Evolutionary conservation across 257 asterid species (phyloP).

Genomic region (Petunia secreta): DNA sequence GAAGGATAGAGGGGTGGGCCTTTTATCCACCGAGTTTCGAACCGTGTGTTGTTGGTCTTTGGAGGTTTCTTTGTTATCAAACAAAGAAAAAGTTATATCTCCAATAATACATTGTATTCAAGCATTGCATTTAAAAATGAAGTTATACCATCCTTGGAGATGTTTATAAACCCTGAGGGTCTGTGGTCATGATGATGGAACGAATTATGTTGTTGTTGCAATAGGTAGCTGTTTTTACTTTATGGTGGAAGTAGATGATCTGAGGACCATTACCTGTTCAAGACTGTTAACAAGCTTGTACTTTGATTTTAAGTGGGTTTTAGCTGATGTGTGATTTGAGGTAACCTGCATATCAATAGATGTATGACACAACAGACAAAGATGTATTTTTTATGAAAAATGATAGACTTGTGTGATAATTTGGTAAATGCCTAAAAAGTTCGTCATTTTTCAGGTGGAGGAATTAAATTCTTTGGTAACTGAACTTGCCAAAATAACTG

Average conservation of each 20-base stretch:
- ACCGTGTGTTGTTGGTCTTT: too few species aligned
- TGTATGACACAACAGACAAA: not conserved
- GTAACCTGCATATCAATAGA: not conserved
- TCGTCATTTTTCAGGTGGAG: slow-evolving; percentile 55
- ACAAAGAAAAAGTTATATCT: too few species aligned
- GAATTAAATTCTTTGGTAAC: slow-evolving; percentile 60
- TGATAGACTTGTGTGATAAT: slow-evolving; percentile 4
- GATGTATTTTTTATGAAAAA: not conserved
- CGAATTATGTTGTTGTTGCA: not conserved
- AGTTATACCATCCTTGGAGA: not conserved
- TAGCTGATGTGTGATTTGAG: not conserved
- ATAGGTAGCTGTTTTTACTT: not conserved
- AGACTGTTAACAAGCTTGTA: not conserved
- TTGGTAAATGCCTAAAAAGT: slow-evolving; percentile 14
- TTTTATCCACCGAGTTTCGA: too few species aligned
- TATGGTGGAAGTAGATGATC: slow-evolving; percentile 2
- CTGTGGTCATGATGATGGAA: not conserved
- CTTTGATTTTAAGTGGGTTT: not conserved
- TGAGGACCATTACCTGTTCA: not conserved
- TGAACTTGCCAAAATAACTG: slow-evolving; percentile 71
- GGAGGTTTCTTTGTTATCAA: too few species aligned
- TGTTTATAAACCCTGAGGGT: not conserved
- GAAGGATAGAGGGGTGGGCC: too few species aligned
- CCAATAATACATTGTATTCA: not conserved
- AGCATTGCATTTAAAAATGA: not conserved